Percentiles rank a stretch among this genome's conserved stretches.
Evolutionary conservation across 768 basidiomycete species (phyloP).

Genomic region (Mycena indigotica): DNA sequence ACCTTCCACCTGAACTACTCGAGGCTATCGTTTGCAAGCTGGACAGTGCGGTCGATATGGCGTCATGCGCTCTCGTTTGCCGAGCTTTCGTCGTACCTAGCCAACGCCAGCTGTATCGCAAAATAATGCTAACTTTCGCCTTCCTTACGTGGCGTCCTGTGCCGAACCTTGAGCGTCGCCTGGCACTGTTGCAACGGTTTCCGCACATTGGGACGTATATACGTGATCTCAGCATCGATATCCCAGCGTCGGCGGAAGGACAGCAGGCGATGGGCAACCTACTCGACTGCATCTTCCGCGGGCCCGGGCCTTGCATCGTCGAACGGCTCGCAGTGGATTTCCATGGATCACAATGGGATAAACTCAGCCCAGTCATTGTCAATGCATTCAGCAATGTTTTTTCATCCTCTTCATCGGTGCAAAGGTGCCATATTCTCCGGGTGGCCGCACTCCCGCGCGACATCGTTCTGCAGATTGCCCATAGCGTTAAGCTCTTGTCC

Average conservation of each 20-base stretch:
- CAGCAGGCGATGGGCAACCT: neutral
- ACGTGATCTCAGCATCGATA: neutral
- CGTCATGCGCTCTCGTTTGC: neutral
- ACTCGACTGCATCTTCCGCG: neutral
- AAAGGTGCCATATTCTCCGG: too few relatives aligned
- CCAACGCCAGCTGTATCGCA: neutral
- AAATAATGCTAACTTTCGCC: neutral
- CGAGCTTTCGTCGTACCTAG: neutral
- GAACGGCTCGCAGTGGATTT: neutral
- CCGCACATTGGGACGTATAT: neutral
- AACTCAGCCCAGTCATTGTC: neutral
- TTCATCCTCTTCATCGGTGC: too few relatives aligned
- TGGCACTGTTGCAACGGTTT: neutral
- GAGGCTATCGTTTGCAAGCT: neutral
- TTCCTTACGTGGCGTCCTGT: neutral
- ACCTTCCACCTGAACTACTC: neutral
- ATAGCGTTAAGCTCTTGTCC: neutral
- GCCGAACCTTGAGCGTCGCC: neutral
- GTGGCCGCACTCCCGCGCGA: neutral
- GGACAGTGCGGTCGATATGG: neutral
- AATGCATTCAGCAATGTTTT: neutral
- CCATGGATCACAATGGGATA: neutral
- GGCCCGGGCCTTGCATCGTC: too few relatives aligned
- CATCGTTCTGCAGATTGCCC: neutral
- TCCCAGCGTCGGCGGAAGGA: neutral